These are phyloP conservation scores for Amphibolis antarctica DNA, from an alignment of 106 monocot genomes.

Conservation along the genomic window DNA sequence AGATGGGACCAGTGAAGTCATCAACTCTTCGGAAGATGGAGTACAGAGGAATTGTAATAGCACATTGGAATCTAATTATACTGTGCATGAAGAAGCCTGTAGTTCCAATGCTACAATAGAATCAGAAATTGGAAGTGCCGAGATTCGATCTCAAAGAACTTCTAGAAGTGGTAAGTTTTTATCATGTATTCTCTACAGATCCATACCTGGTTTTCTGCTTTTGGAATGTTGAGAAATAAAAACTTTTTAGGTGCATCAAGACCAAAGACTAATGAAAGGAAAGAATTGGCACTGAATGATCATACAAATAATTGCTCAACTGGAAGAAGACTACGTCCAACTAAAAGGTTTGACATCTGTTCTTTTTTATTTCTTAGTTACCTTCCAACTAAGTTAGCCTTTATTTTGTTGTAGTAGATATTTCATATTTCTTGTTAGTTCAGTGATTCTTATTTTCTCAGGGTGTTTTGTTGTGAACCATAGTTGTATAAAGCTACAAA, in stretches of 20 bases:
- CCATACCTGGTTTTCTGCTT: not conserved
- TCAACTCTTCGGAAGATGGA: slow-evolving; percentile 23
- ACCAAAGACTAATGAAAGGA: slow-evolving; percentile 11
- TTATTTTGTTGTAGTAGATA: no score
- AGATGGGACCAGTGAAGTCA: slow-evolving; percentile 51
- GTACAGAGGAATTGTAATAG: not conserved
- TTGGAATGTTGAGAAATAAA: not conserved
- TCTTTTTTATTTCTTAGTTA: not conserved
- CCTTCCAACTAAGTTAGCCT: no score
- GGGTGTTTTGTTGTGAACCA: no score
- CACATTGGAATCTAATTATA: slow-evolving; percentile 7
- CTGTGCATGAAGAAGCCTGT: slow-evolving; percentile 15
- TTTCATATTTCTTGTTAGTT: no score
- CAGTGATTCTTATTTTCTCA: no score
- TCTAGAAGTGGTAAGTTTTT: slow-evolving; percentile 35
- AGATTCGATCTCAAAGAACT: slow-evolving; percentile 41
- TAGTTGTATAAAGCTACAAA: no score
- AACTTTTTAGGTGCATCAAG: slow-evolving; percentile 12
- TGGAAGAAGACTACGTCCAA: slow-evolving; percentile 13
- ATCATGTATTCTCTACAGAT: not conserved
- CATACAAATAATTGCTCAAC: slow-evolving; percentile 6
- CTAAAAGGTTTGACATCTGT: slow-evolving; percentile 30
- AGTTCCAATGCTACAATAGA: slow-evolving; percentile 14
- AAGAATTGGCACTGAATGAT: slow-evolving; percentile 1
- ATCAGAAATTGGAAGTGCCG: slow-evolving; percentile 21